Conservation (phyloP, 345 rosid genomes). For the Barbarea vulgaris region DNA sequence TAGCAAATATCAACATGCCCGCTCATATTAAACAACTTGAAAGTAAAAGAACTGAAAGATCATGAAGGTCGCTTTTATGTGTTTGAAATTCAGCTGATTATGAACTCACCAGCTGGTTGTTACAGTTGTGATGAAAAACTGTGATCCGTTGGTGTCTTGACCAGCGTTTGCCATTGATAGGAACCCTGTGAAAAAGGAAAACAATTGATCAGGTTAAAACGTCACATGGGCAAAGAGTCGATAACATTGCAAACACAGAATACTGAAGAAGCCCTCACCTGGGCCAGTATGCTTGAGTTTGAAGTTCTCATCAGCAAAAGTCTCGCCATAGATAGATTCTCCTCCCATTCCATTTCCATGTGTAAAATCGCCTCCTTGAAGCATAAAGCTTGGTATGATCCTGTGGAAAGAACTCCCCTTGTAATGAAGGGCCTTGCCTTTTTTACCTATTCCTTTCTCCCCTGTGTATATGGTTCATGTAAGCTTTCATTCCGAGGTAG, state of each 20-base stretch:
- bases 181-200: slow-evolving; percentile 49
- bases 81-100: background rate
- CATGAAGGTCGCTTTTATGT: background rate
- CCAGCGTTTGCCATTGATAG: slow-evolving; percentile 98
- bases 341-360: slow-evolving; percentile 95
- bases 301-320: slow-evolving; percentile 92
- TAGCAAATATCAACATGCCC: background rate
- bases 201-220: background rate
- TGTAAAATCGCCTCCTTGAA: slow-evolving; percentile 93
- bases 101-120: slow-evolving; percentile 81
- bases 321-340: slow-evolving; percentile 94
- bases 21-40: background rate
- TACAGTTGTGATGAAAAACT: slow-evolving; percentile 94
- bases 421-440: slow-evolving; percentile 85
- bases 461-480: slow-evolving; percentile 46
- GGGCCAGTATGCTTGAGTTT: slow-evolving; percentile 96
- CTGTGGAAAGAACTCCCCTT: slow-evolving; percentile 86
- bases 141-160: slow-evolving; percentile 87
- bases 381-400: slow-evolving; percentile 92
- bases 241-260: background rate
- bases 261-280: slow-evolving; percentile 44
- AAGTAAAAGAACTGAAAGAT: background rate
- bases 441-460: slow-evolving; percentile 86
- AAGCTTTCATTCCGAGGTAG: slow-evolving; percentile 8
- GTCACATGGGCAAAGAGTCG: background rate